Evolutionary conservation across 2,329 filamentous ascomycete genomes (phyloP), one percentile per base, ranked within the genome.

Genomic region (Aspergillus sp.): DNA sequence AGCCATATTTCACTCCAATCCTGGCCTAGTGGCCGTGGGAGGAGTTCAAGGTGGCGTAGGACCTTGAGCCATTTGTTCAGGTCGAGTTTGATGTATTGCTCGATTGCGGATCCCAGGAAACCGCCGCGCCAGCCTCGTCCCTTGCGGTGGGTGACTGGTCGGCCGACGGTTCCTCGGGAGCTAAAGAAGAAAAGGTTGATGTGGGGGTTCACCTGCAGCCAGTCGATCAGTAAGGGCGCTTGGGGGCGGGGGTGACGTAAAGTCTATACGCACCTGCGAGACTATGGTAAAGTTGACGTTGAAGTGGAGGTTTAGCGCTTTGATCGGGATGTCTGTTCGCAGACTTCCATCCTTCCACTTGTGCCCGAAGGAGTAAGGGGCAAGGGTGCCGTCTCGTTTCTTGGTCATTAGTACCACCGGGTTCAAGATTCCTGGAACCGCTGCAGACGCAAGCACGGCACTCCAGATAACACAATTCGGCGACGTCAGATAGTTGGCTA

Each of bases 161-260:
- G 89, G 5, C 95, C 95, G 9, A 98, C 94, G 0, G 91, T 90
- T 13, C 95, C 95, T 34, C 95, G 87, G 0, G 93, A 96, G 31
- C 91, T 95, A 82, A 98, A 99, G 85, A 99, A 98, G 84, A 99
- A 99, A 30, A 98, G 88, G 72, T 97, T 98, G 77, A 99, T 94
- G 76, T 99, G 95, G 1, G 95, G 95, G 76, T 99, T 99, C 53
- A 97, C 94, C 79, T 93, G 86, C 83, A 54, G 56, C 46, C 54
- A 83, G 54, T 46, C 43, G 23, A 50, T 61, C 7, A 89, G 45
- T 23, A 46, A 19, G 23, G 17, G 17, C 22, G 11, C 34, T 6
- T 19, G 6, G 41, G 28, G 34, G 7, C 31, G 17, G 9, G 19
- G 4, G 19, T 34, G 5, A 45, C 6, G 19, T 38, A 43, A n/a